Conservation (phyloP, 306 rosid genomes). For the Sphenostylis stenocarpa region DNA sequence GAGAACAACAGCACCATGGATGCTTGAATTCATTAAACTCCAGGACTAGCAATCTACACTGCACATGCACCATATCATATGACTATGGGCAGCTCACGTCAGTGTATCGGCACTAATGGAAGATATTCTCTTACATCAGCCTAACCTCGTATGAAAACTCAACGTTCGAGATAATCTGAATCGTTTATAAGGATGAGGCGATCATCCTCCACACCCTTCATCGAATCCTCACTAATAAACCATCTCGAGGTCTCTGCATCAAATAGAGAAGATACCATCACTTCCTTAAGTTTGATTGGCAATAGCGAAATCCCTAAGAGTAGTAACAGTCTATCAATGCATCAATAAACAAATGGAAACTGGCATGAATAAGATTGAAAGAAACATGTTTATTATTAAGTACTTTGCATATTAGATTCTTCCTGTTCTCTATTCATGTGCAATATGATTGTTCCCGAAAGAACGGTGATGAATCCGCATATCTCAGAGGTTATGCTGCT, state of each 20-base stretch:
- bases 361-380: conserved; percentile 11
- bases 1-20: conserved; percentile 18
- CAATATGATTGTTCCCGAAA: conserved; percentile 87
- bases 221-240: conserved; percentile 60
- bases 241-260: conserved; percentile 64
- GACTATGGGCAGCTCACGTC: conserved; percentile 2
- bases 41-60: conserved; percentile 24
- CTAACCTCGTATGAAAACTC: conserved; percentile 26
- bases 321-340: conserved; percentile 8
- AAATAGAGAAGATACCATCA: not conserved
- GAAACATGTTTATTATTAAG: conserved; percentile 15
- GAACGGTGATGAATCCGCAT: conserved; percentile 91
- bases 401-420: conserved; percentile 69
- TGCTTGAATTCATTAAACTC: conserved; percentile 18
- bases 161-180: conserved; percentile 54
- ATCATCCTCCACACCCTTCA: conserved; percentile 74
- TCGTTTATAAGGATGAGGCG: conserved; percentile 55
- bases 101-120: conserved; percentile 20
- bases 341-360: conserved; percentile 16
- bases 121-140: conserved; percentile 18
- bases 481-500: conserved; percentile 86
- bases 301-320: not conserved
- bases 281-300: not conserved
- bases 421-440: conserved; percentile 82
- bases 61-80: conserved; percentile 30